A percentile compares a stretch with the other conserved stretches of the same genome.
These are phyloP conservation scores for Decorospora gaudefroyi DNA, from an alignment of 2,329 filamentous ascomycete genomes.

Conservation along the genomic window DNA sequence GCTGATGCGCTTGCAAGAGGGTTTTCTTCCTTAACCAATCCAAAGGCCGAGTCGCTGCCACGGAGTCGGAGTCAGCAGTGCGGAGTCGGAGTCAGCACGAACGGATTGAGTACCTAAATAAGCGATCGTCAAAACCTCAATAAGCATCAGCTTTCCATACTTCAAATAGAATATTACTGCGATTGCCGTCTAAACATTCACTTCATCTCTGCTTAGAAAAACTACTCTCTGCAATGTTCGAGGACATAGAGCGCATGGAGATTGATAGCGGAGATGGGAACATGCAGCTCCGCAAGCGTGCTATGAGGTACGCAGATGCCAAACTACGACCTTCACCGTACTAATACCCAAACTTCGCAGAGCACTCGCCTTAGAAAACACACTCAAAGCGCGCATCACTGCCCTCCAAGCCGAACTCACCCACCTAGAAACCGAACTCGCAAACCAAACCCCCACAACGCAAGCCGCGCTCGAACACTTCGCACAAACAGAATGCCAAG, in stretches of 20 bases:
- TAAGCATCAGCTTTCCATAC: neutral
- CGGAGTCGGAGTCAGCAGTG: too few species aligned
- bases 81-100: too few species aligned
- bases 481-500: constrained; percentile 22
- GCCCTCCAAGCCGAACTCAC: constrained; percentile 12
- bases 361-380: constrained; percentile 5
- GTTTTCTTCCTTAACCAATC: too few species aligned
- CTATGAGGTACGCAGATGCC: constrained; percentile 6
- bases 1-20: too few species aligned
- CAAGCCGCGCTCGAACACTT: constrained; percentile 12
- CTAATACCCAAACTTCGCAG: constrained; percentile 1
- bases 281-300: constrained; percentile 3
- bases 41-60: too few species aligned
- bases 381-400: constrained; percentile 9
- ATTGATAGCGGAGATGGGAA: neutral
- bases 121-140: constrained; percentile 8
- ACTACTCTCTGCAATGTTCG: neutral
- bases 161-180: too few species aligned
- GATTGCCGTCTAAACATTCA: too few species aligned
- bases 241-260: too few species aligned
- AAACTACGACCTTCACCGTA: neutral
- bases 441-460: constrained; percentile 6
- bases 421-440: constrained; percentile 11
- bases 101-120: constrained; percentile 10
- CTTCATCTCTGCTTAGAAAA: too few species aligned